Conservation (phyloP, 352 stramenopile species). For the Globisporangium perplexum region DNA sequence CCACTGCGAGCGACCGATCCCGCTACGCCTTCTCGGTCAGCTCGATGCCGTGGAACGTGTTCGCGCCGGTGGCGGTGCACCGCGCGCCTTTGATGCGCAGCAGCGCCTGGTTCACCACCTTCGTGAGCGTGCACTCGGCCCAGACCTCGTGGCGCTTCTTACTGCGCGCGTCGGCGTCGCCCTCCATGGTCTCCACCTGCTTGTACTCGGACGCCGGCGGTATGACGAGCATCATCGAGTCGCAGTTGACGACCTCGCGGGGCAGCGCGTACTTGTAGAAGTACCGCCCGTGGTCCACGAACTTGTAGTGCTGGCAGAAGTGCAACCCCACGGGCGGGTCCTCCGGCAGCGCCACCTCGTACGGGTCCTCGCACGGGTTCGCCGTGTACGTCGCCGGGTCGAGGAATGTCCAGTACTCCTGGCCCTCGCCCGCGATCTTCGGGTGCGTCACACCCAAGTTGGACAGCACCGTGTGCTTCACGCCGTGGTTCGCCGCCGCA, state of each 20-base stretch:
- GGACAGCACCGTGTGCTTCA: constrained; percentile 48
- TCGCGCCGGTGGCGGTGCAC: constrained; percentile 13
- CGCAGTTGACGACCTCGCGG: constrained; percentile 28
- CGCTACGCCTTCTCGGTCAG: constrained; percentile 1
- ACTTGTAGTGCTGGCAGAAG: constrained; percentile 37
- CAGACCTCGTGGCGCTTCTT: constrained; percentile 26
- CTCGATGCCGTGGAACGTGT: constrained; percentile 15
- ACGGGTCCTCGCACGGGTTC: constrained; percentile 31
- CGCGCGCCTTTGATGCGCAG: constrained; percentile 11
- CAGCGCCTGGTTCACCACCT: constrained; percentile 18
- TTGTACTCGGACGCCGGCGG: constrained; percentile 34
- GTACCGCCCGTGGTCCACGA: constrained; percentile 29
- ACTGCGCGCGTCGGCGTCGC: constrained; percentile 3
- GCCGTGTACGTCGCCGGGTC: constrained; percentile 3
- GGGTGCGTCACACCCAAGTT: constrained; percentile 42
- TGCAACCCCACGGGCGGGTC: constrained; percentile 38
- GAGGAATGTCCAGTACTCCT: constrained; percentile 45
- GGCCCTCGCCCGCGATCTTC: constrained; percentile 12
- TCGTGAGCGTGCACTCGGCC: constrained; percentile 25
- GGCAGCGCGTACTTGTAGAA: constrained; percentile 54
- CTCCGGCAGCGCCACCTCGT: constrained; percentile 25
- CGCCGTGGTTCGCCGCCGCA: constrained; percentile 41
- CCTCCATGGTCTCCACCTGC: not conserved
- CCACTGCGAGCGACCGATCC: too few species aligned
- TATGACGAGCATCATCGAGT: constrained; percentile 30